Conservation (phyloP, 331 rosid genomes). For the Malus hybrid region DNA sequence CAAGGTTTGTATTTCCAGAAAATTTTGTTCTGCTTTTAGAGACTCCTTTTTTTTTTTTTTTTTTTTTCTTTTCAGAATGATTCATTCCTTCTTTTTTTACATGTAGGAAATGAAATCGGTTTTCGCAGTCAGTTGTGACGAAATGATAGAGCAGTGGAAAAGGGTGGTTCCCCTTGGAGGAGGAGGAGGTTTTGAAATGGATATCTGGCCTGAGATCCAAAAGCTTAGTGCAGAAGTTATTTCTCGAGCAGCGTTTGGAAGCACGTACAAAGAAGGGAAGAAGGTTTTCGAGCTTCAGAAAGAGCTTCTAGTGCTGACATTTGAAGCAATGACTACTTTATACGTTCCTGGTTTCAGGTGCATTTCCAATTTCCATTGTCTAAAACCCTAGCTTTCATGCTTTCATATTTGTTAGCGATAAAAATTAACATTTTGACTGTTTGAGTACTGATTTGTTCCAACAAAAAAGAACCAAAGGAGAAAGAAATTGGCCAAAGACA, state of each 20-base stretch:
- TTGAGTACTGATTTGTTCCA: slow-evolving; percentile 31
- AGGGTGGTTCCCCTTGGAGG: slow-evolving; percentile 19
- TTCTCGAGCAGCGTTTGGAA: slow-evolving; percentile 40
- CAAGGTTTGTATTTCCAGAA: slow-evolving; percentile 24
- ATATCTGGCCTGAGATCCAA: slow-evolving; percentile 44
- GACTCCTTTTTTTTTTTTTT: neutral
- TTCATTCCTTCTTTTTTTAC: neutral
- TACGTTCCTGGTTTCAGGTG: slow-evolving; percentile 49
- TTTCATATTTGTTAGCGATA: neutral
- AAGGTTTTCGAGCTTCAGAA: slow-evolving; percentile 37
- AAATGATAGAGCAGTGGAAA: slow-evolving; percentile 39
- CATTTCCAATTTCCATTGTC: neutral
- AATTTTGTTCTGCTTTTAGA: neutral
- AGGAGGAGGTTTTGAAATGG: slow-evolving; percentile 30
- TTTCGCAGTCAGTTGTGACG: slow-evolving; percentile 27
- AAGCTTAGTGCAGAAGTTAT: slow-evolving; percentile 34
- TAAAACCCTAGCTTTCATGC: neutral
- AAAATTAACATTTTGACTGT: neutral
- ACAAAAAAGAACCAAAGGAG: slow-evolving; percentile 42
- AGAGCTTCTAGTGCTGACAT: slow-evolving; percentile 29
- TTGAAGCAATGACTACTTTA: slow-evolving; percentile 44
- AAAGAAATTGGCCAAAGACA: slow-evolving; percentile 31
- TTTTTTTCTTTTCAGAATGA: neutral
- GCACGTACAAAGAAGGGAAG: slow-evolving; percentile 42
- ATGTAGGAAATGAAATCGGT: slow-evolving; percentile 36